Percentiles rank a stretch among this genome's conserved stretches.
phyloP scores from a whole-genome alignment of 2,329 filamentous ascomycete genomes.

The Sclerotinia spermophila region DNA sequence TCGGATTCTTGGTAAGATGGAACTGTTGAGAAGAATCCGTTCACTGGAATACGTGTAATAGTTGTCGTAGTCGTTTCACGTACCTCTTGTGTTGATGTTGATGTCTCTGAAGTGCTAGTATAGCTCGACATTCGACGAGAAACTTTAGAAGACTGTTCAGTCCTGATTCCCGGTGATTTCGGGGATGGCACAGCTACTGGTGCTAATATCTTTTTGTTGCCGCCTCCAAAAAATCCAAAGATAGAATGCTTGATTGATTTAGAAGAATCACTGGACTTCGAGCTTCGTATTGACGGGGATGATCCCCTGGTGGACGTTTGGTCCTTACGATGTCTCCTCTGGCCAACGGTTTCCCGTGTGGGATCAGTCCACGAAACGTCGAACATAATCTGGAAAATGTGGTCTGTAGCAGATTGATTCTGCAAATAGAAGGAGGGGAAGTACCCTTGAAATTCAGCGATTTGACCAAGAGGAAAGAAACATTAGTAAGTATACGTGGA shows the following conservation, averaged over 20 bases:
- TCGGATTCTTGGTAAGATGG: conserved; percentile 20
- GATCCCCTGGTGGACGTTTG: conserved; percentile 19
- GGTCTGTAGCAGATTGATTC: conserved; percentile 18
- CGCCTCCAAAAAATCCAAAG: conserved; percentile 35
- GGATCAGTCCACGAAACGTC: conserved; percentile 37
- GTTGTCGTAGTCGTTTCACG: conserved; percentile 20
- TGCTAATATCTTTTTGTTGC: conserved; percentile 29
- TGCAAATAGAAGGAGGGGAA: conserved; percentile 10
- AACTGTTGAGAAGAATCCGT: conserved; percentile 17
- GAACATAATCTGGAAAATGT: conserved; percentile 32
- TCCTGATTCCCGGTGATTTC: conserved; percentile 10
- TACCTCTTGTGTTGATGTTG: conserved; percentile 17
- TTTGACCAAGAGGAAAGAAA: conserved; percentile 9
- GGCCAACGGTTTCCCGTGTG: conserved; percentile 34
- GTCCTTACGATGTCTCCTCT: conserved; percentile 34
- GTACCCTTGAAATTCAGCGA: conserved; percentile 13
- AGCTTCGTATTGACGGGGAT: conserved; percentile 23
- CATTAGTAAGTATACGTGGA: conserved; percentile 12
- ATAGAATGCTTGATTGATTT: conserved; percentile 20
- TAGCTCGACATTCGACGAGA: conserved; percentile 25
- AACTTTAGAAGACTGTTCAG: conserved; percentile 18
- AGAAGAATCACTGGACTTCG: conserved; percentile 24
- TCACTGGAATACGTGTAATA: conserved; percentile 19
- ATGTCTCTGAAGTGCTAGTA: conserved; percentile 23
- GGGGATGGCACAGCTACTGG: conserved; percentile 10